Conservation (phyloP, 805 yeast genomes). For the Ascoidea asiatica region DNA sequence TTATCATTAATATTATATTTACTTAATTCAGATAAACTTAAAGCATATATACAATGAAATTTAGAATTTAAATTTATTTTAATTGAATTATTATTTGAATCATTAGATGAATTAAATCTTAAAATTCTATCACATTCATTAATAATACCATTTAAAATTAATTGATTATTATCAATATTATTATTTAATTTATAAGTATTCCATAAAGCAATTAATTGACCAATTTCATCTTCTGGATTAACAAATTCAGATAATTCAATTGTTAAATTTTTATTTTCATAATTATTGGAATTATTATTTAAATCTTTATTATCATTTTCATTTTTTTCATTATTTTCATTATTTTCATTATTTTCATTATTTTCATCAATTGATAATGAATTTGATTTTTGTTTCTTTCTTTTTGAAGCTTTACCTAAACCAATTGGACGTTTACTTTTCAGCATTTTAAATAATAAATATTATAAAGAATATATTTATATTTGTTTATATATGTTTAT, state of each 20-base stretch:
- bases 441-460: too few species aligned
- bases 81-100: conserved; percentile 8
- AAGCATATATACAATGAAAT: conserved; percentile 65
- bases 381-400: conserved; percentile 22
- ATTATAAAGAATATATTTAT: too few species aligned
- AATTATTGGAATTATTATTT: conserved; percentile 10
- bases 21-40: conserved; percentile 46
- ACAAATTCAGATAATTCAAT: conserved; percentile 60
- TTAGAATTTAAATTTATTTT: conserved; percentile 11
- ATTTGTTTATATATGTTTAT: too few species aligned
- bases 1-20: conserved; percentile 13
- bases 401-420: conserved; percentile 43
- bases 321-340: conserved; percentile 14
- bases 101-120: conserved; percentile 21
- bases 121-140: conserved; percentile 83
- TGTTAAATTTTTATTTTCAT: conserved; percentile 27
- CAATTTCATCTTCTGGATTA: conserved; percentile 68
- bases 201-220: conserved; percentile 66
- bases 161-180: conserved; percentile 35
- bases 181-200: conserved; percentile 43
- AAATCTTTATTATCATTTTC: conserved; percentile 9
- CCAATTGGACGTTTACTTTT: conserved; percentile 62
- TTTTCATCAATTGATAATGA: conserved; percentile 7
- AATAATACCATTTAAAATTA: conserved; percentile 69
- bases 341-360: conserved; percentile 18